Base-by-base conservation (phyloP, 2,329 filamentous ascomycete species). In the Calonectria naviculata region DNA sequence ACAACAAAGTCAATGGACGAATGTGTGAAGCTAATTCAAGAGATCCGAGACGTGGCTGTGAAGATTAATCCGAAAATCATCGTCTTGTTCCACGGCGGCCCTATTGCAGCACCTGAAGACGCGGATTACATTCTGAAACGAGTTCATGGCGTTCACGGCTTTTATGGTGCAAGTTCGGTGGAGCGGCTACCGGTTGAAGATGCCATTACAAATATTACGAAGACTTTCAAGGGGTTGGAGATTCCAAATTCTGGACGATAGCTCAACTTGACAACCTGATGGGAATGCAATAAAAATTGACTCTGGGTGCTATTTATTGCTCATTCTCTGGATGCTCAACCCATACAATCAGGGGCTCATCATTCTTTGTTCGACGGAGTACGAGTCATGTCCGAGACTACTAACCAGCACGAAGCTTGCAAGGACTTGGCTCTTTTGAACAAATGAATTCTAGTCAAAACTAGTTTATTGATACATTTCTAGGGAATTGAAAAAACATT, bases 51-150 rank as follows among this genome's bases (percentile, higher is more conserved):
- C n/a, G 52, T 28, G 10, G 52, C 52, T 17, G 52, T 58, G 10
- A 26, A 38, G 34, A 58, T 58, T 26, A 58, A 58, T 17, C 31
- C 52, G 34, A 58, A 58, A 58, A 58, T 58, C 52, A 58, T 58
- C 5, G 52, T 58, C 52, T 10, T 58, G 31, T 58, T 58, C 31
- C 52, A 58, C 13, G 52, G 52, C 12, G 52, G 52, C 15, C 52
- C 52, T 4, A 58, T 58, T 12, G 52, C 52, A 3, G 52, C 52
- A 21, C 52, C 52, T 2, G 52, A 58, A 9, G 52, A 58, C 28
- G 52, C 52, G 15, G 13, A 21, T 2, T 58, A 58, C 13, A 34
- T 58, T 58, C 7, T 58, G 52, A 5, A 58, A 36, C 52, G 52
- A 17, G 52, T 58, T n/a, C 52, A 28, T 6, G 52, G 52, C 5